Percentiles rank a stretch among this genome's conserved stretches.
Evolutionary conservation across 2,329 filamentous ascomycete genomes (phyloP).

Genomic region (Arthrinium puccinioides): DNA sequence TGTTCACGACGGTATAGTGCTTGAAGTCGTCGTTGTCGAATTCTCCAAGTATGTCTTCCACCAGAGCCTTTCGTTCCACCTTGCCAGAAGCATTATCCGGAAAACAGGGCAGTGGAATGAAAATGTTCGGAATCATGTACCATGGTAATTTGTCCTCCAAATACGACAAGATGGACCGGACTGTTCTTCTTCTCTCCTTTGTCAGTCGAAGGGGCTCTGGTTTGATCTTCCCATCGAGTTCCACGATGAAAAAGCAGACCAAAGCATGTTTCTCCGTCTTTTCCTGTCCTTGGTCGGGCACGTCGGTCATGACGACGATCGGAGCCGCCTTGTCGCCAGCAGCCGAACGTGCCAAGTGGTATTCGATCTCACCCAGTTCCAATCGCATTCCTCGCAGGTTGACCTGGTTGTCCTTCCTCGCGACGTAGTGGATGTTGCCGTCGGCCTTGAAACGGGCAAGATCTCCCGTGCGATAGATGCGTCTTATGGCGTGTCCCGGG

Average conservation of each 20-base stretch:
- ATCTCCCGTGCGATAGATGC: conserved; percentile 5
- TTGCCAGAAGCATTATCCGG: background rate
- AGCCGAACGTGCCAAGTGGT: no score
- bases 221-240: no score
- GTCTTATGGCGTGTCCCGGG: no score
- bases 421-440: conserved; percentile 3
- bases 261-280: no score
- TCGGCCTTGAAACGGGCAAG: conserved; percentile 5
- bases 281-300: no score
- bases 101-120: background rate
- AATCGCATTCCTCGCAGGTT: conserved; percentile 5
- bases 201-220: background rate
- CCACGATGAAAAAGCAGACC: no score
- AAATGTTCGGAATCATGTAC: conserved; percentile 6
- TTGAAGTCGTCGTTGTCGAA: background rate
- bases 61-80: background rate
- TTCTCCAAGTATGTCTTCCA: background rate
- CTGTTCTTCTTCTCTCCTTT: background rate
- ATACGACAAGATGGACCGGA: background rate
- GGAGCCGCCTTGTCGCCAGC: no score
- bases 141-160: conserved; percentile 1
- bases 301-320: no score
- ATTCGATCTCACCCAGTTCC: conserved; percentile 6
- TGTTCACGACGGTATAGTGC: background rate
- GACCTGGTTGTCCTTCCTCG: conserved; percentile 6